Evolutionary conservation across 1,139 yeast genomes (phyloP).

Genomic region (Debaryomyces robertsiae): DNA sequence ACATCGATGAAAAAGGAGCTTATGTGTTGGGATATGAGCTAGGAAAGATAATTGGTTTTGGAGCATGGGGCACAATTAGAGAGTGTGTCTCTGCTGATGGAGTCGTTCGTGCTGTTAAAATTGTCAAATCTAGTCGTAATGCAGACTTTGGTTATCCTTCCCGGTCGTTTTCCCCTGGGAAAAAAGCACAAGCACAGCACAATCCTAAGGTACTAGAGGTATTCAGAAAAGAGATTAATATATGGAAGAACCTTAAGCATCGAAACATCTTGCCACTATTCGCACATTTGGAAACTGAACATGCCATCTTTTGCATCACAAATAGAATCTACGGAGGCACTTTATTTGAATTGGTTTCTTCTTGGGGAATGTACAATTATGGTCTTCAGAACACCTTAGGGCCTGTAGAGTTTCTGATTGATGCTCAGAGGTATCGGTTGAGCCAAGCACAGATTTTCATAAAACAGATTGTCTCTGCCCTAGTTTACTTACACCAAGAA

Average conservation of each 20-base stretch:
- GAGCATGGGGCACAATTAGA: slow-evolving; percentile 91
- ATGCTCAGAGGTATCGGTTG: slow-evolving; percentile 28
- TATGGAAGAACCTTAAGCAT: slow-evolving; percentile 75
- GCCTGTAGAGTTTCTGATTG: slow-evolving; percentile 34
- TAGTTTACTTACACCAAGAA: slow-evolving; percentile 68
- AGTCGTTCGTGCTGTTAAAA: slow-evolving; percentile 68
- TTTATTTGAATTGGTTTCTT: slow-evolving; percentile 70
- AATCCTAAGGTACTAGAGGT: slow-evolving; percentile 45
- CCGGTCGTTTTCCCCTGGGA: slow-evolving; percentile 10
- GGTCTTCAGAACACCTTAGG: slow-evolving; percentile 32
- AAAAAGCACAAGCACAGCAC: slow-evolving; percentile 14
- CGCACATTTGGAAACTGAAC: slow-evolving; percentile 61
- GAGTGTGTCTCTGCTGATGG: slow-evolving; percentile 58
- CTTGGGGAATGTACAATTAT: slow-evolving; percentile 57
- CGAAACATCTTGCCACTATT: slow-evolving; percentile 64
- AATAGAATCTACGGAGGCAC: slow-evolving; percentile 79
- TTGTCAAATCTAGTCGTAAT: slow-evolving; percentile 58
- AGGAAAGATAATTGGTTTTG: slow-evolving; percentile 84
- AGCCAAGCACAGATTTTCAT: slow-evolving; percentile 28
- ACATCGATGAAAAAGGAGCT: slow-evolving; percentile 64
- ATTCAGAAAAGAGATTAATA: slow-evolving; percentile 68
- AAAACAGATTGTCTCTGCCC: slow-evolving; percentile 61
- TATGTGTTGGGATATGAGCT: slow-evolving; percentile 58
- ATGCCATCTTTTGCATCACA: slow-evolving; percentile 72
- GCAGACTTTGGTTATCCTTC: slow-evolving; percentile 16